phyloP scores from a whole-genome alignment of 78 protist species.

The Polysphondylium violaceum region DNA sequence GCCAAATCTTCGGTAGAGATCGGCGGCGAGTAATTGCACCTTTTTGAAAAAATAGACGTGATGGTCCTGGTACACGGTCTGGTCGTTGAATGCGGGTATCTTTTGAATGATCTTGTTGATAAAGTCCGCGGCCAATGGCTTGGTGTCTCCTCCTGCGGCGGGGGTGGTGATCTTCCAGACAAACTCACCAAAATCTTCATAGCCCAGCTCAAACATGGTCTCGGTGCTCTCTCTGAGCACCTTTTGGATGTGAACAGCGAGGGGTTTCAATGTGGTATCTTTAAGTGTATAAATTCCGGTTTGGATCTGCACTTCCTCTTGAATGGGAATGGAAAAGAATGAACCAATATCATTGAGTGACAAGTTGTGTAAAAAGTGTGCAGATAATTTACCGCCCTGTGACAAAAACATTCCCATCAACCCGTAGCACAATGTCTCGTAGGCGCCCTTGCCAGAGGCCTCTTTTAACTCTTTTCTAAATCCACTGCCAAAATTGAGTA shows the following conservation, averaged over 20 bases:
- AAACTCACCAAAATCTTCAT: constrained; percentile 35
- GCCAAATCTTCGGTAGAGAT: constrained; percentile 47
- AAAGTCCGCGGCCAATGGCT: neutral
- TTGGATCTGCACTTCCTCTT: constrained; percentile 33
- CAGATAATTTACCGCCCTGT: constrained; percentile 38
- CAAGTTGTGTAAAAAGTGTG: constrained; percentile 19
- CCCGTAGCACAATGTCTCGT: constrained; percentile 68
- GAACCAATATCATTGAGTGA: constrained; percentile 43
- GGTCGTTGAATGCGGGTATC: constrained; percentile 55
- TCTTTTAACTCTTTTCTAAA: constrained; percentile 64
- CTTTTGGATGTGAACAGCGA: constrained; percentile 6
- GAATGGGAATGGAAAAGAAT: constrained; percentile 29
- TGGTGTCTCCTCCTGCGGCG: neutral
- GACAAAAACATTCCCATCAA: constrained; percentile 69
- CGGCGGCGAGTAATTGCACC: constrained; percentile 51
- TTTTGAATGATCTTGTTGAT: neutral
- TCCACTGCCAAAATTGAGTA: constrained; percentile 70
- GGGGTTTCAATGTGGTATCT: constrained; percentile 46
- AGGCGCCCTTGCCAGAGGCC: constrained; percentile 32
- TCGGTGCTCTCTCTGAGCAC: constrained; percentile 35
- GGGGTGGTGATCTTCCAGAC: constrained; percentile 11
- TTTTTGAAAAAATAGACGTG: constrained; percentile 30
- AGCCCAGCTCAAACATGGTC: constrained; percentile 4
- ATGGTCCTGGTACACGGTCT: neutral
- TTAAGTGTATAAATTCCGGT: constrained; percentile 36